Percentiles rank a stretch among this genome's conserved stretches.
phyloP scores from a whole-genome alignment of 306 rosid species.

The Prunus armeniaca region DNA sequence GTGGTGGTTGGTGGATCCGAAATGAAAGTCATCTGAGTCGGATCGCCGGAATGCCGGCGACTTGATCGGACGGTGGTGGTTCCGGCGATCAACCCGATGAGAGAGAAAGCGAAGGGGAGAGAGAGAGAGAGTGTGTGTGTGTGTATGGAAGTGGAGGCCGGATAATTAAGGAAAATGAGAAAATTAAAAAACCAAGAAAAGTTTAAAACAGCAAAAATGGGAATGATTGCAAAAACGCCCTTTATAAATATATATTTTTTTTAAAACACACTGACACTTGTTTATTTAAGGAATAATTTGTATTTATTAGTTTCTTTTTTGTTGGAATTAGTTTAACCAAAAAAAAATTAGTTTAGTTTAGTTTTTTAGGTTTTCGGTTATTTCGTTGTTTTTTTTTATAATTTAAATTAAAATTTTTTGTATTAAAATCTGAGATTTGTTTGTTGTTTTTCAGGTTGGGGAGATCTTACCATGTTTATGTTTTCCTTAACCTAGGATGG shows the following conservation, averaged over 20 bases:
- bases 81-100: slow-evolving; percentile 55
- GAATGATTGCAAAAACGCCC: not conserved
- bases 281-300: not conserved
- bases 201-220: slow-evolving; percentile 1
- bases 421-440: not conserved
- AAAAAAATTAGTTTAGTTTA: not conserved
- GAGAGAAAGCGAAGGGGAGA: slow-evolving; percentile 23
- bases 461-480: not conserved
- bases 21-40: slow-evolving; percentile 39
- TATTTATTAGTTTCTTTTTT: not conserved
- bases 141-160: slow-evolving; percentile 18
- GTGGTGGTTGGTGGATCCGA: slow-evolving; percentile 33
- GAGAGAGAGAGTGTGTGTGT: slow-evolving; percentile 20
- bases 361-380: not conserved
- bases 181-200: slow-evolving; percentile 14
- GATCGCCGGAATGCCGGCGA: slow-evolving; percentile 52
- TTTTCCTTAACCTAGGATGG: slow-evolving; percentile 1
- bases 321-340: not conserved
- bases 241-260: not conserved
- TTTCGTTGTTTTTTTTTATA: not conserved
- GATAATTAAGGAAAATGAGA: slow-evolving; percentile 32
- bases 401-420: too few relatives aligned
- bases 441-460: not conserved
- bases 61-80: slow-evolving; percentile 37
- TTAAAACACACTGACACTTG: not conserved